Conservation (phyloP, 2,329 filamentous ascomycete genomes). For the Triangularia verruculosa region DNA sequence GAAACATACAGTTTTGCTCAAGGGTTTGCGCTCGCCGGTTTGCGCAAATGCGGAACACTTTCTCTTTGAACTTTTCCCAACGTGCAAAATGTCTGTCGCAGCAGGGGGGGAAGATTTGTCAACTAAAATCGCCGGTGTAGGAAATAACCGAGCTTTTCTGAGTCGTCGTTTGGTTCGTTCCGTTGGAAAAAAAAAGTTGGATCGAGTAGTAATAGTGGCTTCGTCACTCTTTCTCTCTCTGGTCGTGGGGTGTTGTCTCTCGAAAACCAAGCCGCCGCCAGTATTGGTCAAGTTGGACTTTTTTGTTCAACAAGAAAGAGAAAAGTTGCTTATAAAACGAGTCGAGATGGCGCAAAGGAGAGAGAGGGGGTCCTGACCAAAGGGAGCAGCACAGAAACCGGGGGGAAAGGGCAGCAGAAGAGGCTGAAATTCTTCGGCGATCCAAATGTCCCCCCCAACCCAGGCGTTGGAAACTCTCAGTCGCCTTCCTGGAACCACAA, state of each 20-base stretch:
- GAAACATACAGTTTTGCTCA: not conserved
- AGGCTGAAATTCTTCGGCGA: conserved; percentile 25
- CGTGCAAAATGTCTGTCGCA: not conserved
- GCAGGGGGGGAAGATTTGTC: not conserved
- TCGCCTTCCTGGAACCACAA: conserved; percentile 16
- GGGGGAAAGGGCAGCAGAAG: conserved; percentile 12
- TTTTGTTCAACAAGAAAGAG: not conserved
- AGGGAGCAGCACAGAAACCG: not conserved
- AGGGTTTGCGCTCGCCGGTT: not conserved
- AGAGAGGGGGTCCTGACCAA: not conserved
- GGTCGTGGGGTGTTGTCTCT: not conserved
- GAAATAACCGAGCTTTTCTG: not conserved
- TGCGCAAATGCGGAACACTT: not conserved
- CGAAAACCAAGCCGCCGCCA: not conserved
- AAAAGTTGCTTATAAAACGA: not conserved
- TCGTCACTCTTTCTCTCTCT: no score
- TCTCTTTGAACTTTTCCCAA: not conserved
- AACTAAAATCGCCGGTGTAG: not conserved
- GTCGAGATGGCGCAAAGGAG: not conserved
- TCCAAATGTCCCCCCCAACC: conserved; percentile 17
- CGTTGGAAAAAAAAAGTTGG: not conserved
- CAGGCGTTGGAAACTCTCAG: conserved; percentile 26
- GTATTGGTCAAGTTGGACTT: not conserved
- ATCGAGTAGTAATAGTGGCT: not conserved
- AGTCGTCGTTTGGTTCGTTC: not conserved